Conservation (phyloP, 495 filamentous ascomycete species). For the Penicillium pancosmium region DNA sequence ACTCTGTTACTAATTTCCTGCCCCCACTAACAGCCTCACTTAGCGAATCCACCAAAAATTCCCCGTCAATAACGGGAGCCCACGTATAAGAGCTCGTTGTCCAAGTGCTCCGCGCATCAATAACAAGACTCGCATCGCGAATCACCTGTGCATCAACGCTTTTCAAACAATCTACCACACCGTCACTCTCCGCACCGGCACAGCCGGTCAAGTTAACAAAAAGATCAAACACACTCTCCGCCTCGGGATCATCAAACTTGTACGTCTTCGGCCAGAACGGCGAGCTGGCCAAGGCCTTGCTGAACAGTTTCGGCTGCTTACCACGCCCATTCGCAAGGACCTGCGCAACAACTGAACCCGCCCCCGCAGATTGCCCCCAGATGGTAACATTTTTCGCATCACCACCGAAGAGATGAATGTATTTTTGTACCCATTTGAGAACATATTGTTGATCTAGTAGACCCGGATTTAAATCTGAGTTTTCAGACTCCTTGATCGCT, state of each 20-base stretch:
- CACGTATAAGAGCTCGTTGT: conserved; percentile 57
- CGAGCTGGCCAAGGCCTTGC: conserved; percentile 58
- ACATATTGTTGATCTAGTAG: conserved; percentile 53
- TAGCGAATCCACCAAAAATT: conserved; percentile 51
- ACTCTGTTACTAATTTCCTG: conserved; percentile 46
- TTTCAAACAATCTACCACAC: conserved; percentile 52
- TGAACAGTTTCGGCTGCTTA: conserved; percentile 42
- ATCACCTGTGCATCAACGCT: conserved; percentile 50
- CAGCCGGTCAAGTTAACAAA: conserved; percentile 51
- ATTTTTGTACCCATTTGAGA: conserved; percentile 56
- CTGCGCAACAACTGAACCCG: conserved; percentile 57
- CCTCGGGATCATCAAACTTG: conserved; percentile 47
- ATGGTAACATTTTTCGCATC: conserved; percentile 53
- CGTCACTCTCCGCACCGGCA: conserved; percentile 13
- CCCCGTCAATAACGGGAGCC: conserved; percentile 62
- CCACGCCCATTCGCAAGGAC: conserved; percentile 50
- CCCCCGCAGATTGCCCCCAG: conserved; percentile 59
- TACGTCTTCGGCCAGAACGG: conserved; percentile 67
- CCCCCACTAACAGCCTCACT: conserved; percentile 41
- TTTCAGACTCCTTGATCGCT: conserved; percentile 47
- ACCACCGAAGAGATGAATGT: conserved; percentile 55
- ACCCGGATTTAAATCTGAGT: conserved; percentile 54
- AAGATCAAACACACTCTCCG: conserved; percentile 51
- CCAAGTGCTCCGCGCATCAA: conserved; percentile 50
- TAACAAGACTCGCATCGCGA: conserved; percentile 46